A percentile compares a stretch with the other conserved stretches of the same genome.
These are phyloP conservation scores for Pseudogymnoascus sp. DNA, from an alignment of 2,329 filamentous ascomycete genomes.

Conservation along the genomic window DNA sequence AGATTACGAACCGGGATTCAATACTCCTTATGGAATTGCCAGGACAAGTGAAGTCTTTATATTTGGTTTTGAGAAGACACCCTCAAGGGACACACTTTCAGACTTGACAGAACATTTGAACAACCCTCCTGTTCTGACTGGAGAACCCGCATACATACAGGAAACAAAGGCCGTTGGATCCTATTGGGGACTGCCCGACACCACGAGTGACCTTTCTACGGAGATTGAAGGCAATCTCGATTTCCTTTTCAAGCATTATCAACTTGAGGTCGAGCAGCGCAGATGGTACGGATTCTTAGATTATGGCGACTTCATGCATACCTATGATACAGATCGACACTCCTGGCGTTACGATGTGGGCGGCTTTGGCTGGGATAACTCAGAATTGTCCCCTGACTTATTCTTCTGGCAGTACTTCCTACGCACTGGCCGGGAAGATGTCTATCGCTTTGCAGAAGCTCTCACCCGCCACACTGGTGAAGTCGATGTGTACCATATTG, in stretches of 20 bases:
- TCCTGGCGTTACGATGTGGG: slow-evolving; percentile 56
- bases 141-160: slow-evolving; percentile 41
- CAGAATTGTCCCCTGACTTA: slow-evolving; percentile 52
- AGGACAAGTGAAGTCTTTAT: slow-evolving; percentile 50
- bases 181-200: slow-evolving; percentile 43
- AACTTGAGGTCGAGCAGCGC: slow-evolving; percentile 45
- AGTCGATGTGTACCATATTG: slow-evolving; percentile 54
- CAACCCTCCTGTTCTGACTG: slow-evolving; percentile 43
- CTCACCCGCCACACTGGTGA: slow-evolving; percentile 51
- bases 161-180: slow-evolving; percentile 45
- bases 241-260: slow-evolving; percentile 49
- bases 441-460: slow-evolving; percentile 51
- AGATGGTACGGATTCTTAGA: slow-evolving; percentile 58
- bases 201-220: slow-evolving; percentile 24
- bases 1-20: slow-evolving; percentile 48
- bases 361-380: slow-evolving; percentile 59
- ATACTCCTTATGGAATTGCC: slow-evolving; percentile 49
- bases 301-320: slow-evolving; percentile 55
- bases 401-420: slow-evolving; percentile 58
- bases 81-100: slow-evolving; percentile 38
- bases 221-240: slow-evolving; percentile 46
- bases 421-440: slow-evolving; percentile 47
- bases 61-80: slow-evolving; percentile 44
- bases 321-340: slow-evolving; percentile 51
- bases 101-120: slow-evolving; percentile 38